Conservation (phyloP, 2,329 filamentous ascomycete species). For the Sarocladium kiliense region DNA sequence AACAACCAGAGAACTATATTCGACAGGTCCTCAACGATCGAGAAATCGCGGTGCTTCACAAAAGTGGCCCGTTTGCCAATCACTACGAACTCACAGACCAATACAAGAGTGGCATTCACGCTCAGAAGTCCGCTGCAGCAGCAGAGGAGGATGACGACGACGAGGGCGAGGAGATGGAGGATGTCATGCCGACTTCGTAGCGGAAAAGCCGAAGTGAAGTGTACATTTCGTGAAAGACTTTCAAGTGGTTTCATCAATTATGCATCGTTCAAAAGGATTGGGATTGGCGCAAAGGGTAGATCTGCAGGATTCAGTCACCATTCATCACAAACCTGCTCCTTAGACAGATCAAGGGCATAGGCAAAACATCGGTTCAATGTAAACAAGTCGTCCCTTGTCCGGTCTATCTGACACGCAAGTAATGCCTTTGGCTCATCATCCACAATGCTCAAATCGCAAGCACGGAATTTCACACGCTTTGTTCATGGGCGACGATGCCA, state of each 20-base stretch:
- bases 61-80: conserved; percentile 78
- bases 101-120: conserved; percentile 11
- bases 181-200: conserved; percentile 46
- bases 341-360: not conserved
- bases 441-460: not conserved
- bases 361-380: conserved; percentile 7
- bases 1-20: conserved; percentile 90
- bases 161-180: conserved; percentile 71
- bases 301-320: not conserved
- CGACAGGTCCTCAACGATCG: conserved; percentile 66
- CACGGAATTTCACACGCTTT: not conserved
- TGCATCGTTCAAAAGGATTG: not conserved
- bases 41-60: conserved; percentile 75
- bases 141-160: conserved; percentile 61
- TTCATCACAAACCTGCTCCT: not conserved
- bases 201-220: not conserved
- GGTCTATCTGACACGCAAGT: too few species aligned
- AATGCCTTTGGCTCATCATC: too few species aligned
- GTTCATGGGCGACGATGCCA: not conserved
- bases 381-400: not conserved
- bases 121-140: conserved; percentile 25
- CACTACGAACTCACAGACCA: conserved; percentile 73
- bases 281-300: not conserved
- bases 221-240: not conserved
- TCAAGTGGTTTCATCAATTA: not conserved